Evolutionary conservation across 75 land plant genomes (phyloP), one percentile per base, ranked within the genome.

Genomic region (Pinus tabuliformis): DNA sequence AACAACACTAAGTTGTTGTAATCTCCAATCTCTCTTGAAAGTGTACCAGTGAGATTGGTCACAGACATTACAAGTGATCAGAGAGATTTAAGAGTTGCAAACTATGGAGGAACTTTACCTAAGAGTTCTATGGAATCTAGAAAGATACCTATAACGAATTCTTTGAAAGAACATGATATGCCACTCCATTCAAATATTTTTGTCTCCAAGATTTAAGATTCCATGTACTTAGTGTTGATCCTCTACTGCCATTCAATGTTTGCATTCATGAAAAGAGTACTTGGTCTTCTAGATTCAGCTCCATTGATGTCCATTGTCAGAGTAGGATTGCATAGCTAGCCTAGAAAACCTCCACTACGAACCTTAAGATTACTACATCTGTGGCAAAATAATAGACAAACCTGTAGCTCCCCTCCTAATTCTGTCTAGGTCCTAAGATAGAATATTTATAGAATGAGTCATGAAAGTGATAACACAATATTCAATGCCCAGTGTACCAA

Each of bases 1-100:
- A 92, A 76, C 71, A 70, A 12, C 22, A 21, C 59, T 68, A 90
- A 75, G 15, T 59, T 28, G 0, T 37, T 24, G 12, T 81, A 79
- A 15, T 62, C 17, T 1, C 80, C 88, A 20, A 96, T 79, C 63
- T 86, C 76, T 15, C 36, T 64, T 0, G 96, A 94, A 77, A 96
- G 86, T 5, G 78, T 49, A 5, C 99, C 99, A 39, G 87, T 87
- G 76, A 93, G 87, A 76, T 96, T 91, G 3, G 83, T 82, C 3
- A 81, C 82, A n/a, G 91, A 76, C 7, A 96, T 89, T 16, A 88
- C 79, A 9, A 96, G 75, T 73, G 76, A 79, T 9, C 73, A 81
- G 33, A 96, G 80, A 57, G 83, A 70, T 1, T 33, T n/a, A 61
- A 87, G 78, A 0, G 62, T 63, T 70, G 73, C 77, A 60, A 91